A percentile compares a stretch with the other conserved stretches of the same genome.
Conservation (phyloP, 2,329 filamentous ascomycete genomes). For the Paecilomyces sp. region DNA sequence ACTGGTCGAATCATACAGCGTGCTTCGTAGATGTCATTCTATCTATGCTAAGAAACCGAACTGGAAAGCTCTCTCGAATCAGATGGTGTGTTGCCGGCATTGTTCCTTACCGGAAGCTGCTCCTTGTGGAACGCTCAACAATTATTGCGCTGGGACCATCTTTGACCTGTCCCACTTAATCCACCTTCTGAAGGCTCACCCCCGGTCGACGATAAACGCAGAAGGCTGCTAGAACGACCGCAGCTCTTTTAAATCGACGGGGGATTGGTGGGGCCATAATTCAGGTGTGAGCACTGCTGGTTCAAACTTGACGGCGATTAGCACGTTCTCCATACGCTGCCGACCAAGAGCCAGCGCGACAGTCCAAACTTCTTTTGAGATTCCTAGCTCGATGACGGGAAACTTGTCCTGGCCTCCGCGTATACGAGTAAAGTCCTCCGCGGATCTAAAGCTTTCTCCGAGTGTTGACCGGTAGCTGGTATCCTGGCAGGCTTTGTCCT, state of each 20-base stretch:
- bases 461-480: not conserved
- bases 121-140: not conserved
- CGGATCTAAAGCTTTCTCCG: not conserved
- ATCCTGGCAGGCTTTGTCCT: slow-evolving; percentile 3
- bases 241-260: not conserved
- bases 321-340: not conserved
- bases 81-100: not conserved
- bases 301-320: not conserved
- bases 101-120: not conserved
- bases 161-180: not conserved
- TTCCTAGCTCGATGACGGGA: not conserved
- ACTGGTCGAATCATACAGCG: not conserved
- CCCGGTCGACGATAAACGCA: not conserved
- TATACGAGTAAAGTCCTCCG: not conserved
- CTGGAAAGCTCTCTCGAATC: not conserved
- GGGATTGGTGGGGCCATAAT: not conserved
- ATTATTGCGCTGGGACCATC: not conserved
- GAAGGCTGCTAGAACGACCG: not conserved
- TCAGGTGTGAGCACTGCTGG: not conserved
- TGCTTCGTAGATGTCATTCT: not conserved
- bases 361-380: not conserved
- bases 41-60: not conserved
- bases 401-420: not conserved
- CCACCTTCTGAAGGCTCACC: not conserved
- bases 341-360: not conserved